Conservation (phyloP, 495 filamentous ascomycete genomes). For the Tuber indicum region DNA sequence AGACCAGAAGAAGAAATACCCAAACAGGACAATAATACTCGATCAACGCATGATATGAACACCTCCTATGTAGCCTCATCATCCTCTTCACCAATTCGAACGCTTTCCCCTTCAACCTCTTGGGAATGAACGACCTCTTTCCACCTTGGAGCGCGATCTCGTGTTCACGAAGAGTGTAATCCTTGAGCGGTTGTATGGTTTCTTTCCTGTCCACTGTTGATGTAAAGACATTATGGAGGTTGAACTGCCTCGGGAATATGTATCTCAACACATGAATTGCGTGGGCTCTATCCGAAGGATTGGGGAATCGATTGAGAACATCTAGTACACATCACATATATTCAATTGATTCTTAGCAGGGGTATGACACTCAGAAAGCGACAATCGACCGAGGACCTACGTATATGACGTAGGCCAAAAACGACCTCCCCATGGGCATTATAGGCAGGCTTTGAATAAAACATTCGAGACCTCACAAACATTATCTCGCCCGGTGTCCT, state of each 20-base stretch:
- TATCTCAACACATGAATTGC: constrained; percentile 78
- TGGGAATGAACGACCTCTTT: constrained; percentile 53
- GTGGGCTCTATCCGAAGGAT: constrained; percentile 49
- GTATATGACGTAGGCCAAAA: constrained; percentile 72
- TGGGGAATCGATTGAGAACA: constrained; percentile 69
- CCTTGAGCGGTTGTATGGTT: constrained; percentile 64
- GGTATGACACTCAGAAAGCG: too few species aligned
- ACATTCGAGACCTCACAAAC: constrained; percentile 77
- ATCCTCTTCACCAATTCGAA: constrained; percentile 59
- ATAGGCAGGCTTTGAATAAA: constrained; percentile 68
- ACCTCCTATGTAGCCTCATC: constrained; percentile 63
- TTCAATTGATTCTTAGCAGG: constrained; percentile 9
- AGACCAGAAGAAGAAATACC: constrained; percentile 14
- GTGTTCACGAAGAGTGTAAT: constrained; percentile 74
- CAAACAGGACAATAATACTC: constrained; percentile 67
- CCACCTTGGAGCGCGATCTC: constrained; percentile 56
- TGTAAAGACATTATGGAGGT: constrained; percentile 85
- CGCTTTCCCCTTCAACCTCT: constrained; percentile 60
- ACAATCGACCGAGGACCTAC: constrained; percentile 50
- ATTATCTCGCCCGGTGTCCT: constrained; percentile 55
- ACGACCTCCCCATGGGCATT: constrained; percentile 60
- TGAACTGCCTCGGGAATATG: constrained; percentile 87
- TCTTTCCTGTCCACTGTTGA: constrained; percentile 56
- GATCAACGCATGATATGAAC: constrained; percentile 68
- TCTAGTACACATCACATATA: constrained; percentile 50